phyloP scores from a whole-genome alignment of 1,284 basidiomycete genomes.

The Apiotrichum brassicae region DNA sequence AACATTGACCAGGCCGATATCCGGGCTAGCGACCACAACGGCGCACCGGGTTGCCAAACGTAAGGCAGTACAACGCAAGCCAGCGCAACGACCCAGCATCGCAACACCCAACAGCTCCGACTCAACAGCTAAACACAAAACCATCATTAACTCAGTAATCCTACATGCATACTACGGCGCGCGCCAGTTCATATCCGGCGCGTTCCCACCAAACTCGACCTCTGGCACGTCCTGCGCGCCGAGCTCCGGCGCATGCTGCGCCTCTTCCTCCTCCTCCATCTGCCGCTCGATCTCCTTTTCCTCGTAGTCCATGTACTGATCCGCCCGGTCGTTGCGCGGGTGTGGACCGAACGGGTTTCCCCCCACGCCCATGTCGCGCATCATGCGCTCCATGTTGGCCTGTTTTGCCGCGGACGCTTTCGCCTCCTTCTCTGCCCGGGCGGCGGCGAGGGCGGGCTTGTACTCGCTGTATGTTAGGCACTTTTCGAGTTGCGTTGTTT shows the following conservation, averaged over 20 bases:
- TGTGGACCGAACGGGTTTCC: slow-evolving; percentile 52
- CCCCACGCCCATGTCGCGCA: slow-evolving; percentile 75
- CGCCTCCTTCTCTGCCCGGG: slow-evolving; percentile 52
- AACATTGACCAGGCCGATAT: too few relatives aligned
- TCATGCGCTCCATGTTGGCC: slow-evolving; percentile 66
- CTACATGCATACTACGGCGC: neutral
- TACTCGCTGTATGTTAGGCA: slow-evolving; percentile 61
- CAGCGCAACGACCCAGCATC: too few relatives aligned
- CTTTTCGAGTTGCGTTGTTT: neutral
- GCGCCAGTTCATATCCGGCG: neutral
- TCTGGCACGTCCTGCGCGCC: slow-evolving; percentile 19
- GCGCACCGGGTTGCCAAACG: too few relatives aligned
- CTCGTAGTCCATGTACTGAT: slow-evolving; percentile 18
- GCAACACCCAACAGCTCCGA: too few relatives aligned
- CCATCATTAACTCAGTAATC: too few relatives aligned
- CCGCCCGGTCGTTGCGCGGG: slow-evolving; percentile 42
- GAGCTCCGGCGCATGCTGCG: slow-evolving; percentile 42
- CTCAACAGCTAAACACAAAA: too few relatives aligned
- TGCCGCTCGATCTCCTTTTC: slow-evolving; percentile 50
- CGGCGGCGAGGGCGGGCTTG: slow-evolving; percentile 76
- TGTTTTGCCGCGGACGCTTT: slow-evolving; percentile 63
- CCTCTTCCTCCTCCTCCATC: slow-evolving; percentile 47
- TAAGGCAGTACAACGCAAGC: too few relatives aligned
- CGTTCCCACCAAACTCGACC: slow-evolving; percentile 10
- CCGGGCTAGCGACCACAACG: too few relatives aligned